Evolutionary conservation across 371 early-diverging fungal genomes (phyloP), one percentile per base, ranked within the genome.

Genomic region (Cladochytrium tenue): DNA sequence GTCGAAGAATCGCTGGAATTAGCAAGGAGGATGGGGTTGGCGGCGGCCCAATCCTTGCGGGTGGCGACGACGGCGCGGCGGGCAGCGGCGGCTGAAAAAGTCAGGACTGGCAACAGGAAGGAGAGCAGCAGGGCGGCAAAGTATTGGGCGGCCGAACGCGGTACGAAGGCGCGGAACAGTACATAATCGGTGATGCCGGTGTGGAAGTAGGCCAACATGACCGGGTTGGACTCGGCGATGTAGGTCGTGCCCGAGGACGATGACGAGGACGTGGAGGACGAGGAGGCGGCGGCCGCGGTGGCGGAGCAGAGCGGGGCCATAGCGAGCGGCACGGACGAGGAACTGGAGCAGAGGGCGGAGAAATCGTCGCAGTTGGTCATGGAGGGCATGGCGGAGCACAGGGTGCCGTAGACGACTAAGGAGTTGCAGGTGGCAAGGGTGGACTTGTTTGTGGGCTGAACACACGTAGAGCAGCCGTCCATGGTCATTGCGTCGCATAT

Each of bases 201-300:
- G 62, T 88, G 88, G 66, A 88, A 84, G 65, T 69, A 87, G 86
- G 56, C 56, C 10, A 36, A 15, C 5, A 51, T 53, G 43, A 26
- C 17, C 35, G 3, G 0, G 10, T 0, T 17, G 17, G 32, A 32
- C 10, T 25, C 17, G 0, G 28, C 4, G 7, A n/a, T 13, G 31
- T n/a, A 58, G 31, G 30, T 33, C 32, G 58, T 15, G n/a, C 25
- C 32, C 32, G 28, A 20, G 5, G 58, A 30, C 55, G 30, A 26
- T 15, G 55, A 53, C 13, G 55, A 25, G 30, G 27, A 53, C 23
- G n/a, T 15, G 5, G 15, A 15, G n/a, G 5, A 13, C 13, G 55
- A 53, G 25, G 55, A 7, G 13, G 7, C 7, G n/a, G 55, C 10
- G 23, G 7, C 55, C 25, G 55, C 13, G 30, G 15, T 53, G 13